Conservation (phyloP, 1,284 basidiomycete species). For the Vanrija pseudolonga region DNA sequence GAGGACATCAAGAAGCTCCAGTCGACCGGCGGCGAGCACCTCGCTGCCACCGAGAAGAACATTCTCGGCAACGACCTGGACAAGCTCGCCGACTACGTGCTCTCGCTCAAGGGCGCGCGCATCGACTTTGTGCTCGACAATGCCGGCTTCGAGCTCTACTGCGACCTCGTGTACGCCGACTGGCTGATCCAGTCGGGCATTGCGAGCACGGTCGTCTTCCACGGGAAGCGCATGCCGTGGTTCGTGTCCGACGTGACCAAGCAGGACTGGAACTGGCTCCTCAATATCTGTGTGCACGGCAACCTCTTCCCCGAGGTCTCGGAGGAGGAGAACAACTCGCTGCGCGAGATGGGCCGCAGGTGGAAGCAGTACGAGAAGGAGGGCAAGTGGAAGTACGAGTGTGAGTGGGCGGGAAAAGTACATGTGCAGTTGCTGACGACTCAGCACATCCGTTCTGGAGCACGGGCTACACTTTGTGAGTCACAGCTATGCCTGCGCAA, state of each 20-base stretch:
- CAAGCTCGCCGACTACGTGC: conserved; percentile 77
- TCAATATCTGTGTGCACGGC: conserved; percentile 82
- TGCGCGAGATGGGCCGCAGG: conserved; percentile 73
- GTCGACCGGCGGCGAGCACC: conserved; percentile 89
- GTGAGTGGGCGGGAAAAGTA: conserved; percentile 11
- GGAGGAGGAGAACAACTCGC: conserved; percentile 75
- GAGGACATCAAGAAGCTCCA: conserved; percentile 98
- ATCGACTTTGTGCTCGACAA: conserved; percentile 72
- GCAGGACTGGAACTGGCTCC: conserved; percentile 90
- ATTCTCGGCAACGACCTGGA: conserved; percentile 55
- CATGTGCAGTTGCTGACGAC: neutral
- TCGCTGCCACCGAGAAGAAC: conserved; percentile 95
- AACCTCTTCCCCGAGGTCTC: conserved; percentile 72
- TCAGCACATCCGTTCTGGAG: conserved; percentile 89
- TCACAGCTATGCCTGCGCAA: too few species aligned
- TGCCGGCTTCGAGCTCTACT: conserved; percentile 84
- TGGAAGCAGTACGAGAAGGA: conserved; percentile 98
- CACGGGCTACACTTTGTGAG: conserved; percentile 77
- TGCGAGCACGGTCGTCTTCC: conserved; percentile 82
- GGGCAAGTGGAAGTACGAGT: conserved; percentile 89
- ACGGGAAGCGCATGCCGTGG: conserved; percentile 56
- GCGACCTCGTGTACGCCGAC: conserved; percentile 89
- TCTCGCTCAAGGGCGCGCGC: conserved; percentile 71
- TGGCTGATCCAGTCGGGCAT: conserved; percentile 83
- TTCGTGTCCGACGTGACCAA: conserved; percentile 96